These are phyloP conservation scores for Apiospora hydei DNA, from an alignment of 2,329 filamentous ascomycete genomes.

Conservation along the genomic window DNA sequence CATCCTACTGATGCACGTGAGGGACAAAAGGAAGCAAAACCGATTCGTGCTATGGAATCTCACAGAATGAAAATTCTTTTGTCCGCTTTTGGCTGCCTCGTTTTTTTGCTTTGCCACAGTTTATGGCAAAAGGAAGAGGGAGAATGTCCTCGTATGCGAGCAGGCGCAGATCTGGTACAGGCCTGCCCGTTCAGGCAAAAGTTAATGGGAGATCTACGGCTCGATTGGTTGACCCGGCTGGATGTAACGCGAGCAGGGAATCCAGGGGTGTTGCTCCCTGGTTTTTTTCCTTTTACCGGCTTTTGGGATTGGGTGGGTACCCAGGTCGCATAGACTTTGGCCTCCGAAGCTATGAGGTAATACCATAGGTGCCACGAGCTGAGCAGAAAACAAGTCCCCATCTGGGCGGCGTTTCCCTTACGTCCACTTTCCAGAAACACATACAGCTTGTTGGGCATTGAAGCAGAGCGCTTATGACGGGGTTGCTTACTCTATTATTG, in stretches of 20 bases:
- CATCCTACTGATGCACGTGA: neutral
- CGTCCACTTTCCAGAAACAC: neutral
- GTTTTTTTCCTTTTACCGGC: neutral
- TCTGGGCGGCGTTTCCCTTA: neutral
- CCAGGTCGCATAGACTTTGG: no score
- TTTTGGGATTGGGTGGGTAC: neutral
- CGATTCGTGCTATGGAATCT: neutral
- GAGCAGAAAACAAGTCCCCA: neutral
- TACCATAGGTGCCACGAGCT: neutral
- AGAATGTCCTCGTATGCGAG: constrained; percentile 2
- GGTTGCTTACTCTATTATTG: neutral
- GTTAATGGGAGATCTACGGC: neutral
- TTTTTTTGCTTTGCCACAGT: constrained; percentile 2
- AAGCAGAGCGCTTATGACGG: neutral
- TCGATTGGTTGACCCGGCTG: constrained; percentile 2
- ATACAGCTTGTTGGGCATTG: neutral
- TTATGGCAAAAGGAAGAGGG: neutral
- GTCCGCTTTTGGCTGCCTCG: neutral
- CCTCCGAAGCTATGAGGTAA: neutral
- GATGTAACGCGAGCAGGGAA: neutral
- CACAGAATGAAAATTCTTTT: neutral
- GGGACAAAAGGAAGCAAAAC: neutral
- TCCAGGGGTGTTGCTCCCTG: neutral
- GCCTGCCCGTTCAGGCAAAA: neutral
- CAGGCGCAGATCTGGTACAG: neutral